These are phyloP conservation scores for Phytomonas serpens DNA, from an alignment of 208 protist species.

Conservation along the genomic window DNA sequence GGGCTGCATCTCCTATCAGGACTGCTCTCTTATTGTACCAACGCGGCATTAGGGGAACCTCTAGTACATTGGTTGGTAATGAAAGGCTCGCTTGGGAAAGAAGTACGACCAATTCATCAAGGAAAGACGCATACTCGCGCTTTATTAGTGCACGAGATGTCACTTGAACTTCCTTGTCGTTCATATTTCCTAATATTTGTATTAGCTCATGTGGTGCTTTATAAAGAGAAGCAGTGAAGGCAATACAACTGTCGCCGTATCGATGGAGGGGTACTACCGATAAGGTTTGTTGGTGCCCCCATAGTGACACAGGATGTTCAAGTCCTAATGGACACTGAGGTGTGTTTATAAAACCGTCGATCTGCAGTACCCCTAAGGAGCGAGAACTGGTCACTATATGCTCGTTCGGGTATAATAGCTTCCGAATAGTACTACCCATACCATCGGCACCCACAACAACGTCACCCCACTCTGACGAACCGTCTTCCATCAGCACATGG, in stretches of 20 bases:
- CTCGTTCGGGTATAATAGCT: conserved; percentile 73
- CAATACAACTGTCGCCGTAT: conserved; percentile 35
- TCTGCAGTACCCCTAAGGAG: conserved; percentile 68
- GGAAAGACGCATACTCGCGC: conserved; percentile 52
- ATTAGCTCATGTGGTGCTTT: conserved; percentile 43
- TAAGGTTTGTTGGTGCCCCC: conserved; percentile 38
- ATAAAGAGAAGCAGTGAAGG: conserved; percentile 71
- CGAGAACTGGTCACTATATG: conserved; percentile 51
- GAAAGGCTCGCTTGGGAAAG: conserved; percentile 44
- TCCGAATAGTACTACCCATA: conserved; percentile 72
- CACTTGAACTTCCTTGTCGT: conserved; percentile 39
- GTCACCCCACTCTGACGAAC: conserved; percentile 78
- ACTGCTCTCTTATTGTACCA: conserved; percentile 87
- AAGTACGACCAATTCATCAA: conserved; percentile 21
- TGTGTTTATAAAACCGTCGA: conserved; percentile 60
- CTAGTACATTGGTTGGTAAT: conserved; percentile 57
- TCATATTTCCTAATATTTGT: conserved; percentile 24
- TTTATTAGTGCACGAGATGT: conserved; percentile 32
- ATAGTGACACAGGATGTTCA: conserved; percentile 50
- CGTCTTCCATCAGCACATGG: conserved; percentile 64
- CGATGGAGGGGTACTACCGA: conserved; percentile 33
- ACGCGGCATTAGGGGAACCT: conserved; percentile 84
- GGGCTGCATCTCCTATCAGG: conserved; percentile 78
- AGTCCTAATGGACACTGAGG: conserved; percentile 29
- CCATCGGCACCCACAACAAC: conserved; percentile 86